Base-by-base conservation (phyloP, 345 rosid species). In the Linum tenue region DNA sequence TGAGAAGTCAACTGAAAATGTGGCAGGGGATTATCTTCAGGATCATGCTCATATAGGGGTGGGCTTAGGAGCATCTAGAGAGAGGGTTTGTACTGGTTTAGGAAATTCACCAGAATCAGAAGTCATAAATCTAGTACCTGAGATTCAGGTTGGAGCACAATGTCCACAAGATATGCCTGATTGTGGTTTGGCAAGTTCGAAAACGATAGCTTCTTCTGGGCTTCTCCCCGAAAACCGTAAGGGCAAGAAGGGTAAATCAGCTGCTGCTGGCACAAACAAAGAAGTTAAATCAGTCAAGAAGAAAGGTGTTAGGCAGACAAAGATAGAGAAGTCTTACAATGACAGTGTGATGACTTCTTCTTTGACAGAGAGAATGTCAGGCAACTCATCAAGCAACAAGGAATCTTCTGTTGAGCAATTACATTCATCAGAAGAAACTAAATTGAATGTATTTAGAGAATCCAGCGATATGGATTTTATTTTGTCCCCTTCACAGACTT, bases 21-120 rank as follows among this genome's bases (percentile, higher is more conserved):
- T 65, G 68, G 71, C 66, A 39, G 85, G 66, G 43, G 72, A 75
- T 73, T 57, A 63, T 73, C 17, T 50, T 70, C 31, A 22, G 31
- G 59, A 63, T 64, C 68, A 81, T 64, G 71, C 77, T 51, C 73
- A 59, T 74, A 51, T 65, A 42, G 71, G 75, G 73, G 81, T 55
- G 75, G 80, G 70, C 64, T 69, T 74, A 55, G 80, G 56, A 66
- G 81, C 55, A 64, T 77, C 73, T n/a, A 67, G 58, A 63, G 85
- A 77, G 68, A 79, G 76, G 63, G 69, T 67, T 41, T 78, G 83
- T 69, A 56, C 81, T 67, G 91, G 82, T 73, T 79, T 91, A 64
- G 96, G 85, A 79, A 90, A 97, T 70, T 94, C 99, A 69, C 99
- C 99, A 8, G 99, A 94, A 82, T 94, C 99, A n/a, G 97, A 90